Conservation (phyloP, 1,284 basidiomycete species). For the Leccinum variabile region DNA sequence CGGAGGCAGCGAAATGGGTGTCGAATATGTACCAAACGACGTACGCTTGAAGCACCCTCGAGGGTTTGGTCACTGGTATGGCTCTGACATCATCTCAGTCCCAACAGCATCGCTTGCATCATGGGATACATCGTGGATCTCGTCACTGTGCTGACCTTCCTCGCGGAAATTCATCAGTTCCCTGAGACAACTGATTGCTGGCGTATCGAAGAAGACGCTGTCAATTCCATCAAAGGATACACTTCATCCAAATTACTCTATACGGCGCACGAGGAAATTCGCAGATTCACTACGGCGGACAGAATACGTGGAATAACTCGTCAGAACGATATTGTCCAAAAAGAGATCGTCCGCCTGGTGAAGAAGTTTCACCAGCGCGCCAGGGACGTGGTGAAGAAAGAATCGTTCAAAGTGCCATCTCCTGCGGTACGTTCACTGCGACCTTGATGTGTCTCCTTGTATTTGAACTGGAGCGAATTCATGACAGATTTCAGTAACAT, state of each 20-base stretch:
- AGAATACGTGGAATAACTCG: neutral
- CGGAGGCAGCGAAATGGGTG: slow-evolving; percentile 8
- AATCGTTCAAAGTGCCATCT: neutral
- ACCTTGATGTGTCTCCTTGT: neutral
- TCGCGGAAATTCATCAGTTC: slow-evolving; percentile 9
- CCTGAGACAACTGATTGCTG: neutral
- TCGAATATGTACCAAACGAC: slow-evolving; percentile 3
- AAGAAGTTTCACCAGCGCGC: slow-evolving; percentile 6
- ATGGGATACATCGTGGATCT: slow-evolving; percentile 13
- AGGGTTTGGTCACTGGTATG: neutral
- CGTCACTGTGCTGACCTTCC: slow-evolving; percentile 8
- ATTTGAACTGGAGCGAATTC: neutral
- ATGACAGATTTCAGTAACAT: slow-evolving; percentile 1
- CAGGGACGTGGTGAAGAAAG: neutral
- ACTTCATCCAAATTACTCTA: slow-evolving; percentile 5
- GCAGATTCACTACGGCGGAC: neutral
- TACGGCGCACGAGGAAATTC: slow-evolving; percentile 1
- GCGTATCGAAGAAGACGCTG: slow-evolving; percentile 8
- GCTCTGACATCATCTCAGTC: slow-evolving; percentile 3
- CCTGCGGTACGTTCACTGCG: neutral
- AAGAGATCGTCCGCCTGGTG: slow-evolving; percentile 5
- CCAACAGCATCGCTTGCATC: slow-evolving; percentile 5
- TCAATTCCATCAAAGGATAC: slow-evolving; percentile 8
- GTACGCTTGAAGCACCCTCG: neutral
- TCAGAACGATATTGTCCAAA: neutral